Percentiles rank a stretch among this genome's conserved stretches.
Conservation (phyloP, 768 basidiomycete genomes). For the Chalciporus piperatus region DNA sequence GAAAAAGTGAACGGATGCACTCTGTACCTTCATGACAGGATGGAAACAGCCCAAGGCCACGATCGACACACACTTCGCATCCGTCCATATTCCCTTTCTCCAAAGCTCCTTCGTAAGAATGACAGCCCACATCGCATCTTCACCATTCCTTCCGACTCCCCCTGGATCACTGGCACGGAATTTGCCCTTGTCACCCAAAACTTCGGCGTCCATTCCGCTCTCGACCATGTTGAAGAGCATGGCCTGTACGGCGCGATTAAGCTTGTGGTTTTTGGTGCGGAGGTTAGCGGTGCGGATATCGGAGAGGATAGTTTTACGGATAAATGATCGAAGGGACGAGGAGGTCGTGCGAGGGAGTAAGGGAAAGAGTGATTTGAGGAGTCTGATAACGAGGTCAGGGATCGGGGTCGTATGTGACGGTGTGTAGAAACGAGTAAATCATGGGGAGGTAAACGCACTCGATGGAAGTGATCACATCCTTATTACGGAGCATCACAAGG, state of each 20-base stretch:
- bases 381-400: slow-evolving; percentile 42
- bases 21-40: slow-evolving; percentile 91
- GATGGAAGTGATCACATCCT: slow-evolving; percentile 87
- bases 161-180: slow-evolving; percentile 40
- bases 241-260: slow-evolving; percentile 93
- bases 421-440: no score
- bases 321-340: slow-evolving; percentile 74
- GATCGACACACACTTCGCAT: slow-evolving; percentile 90
- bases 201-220: slow-evolving; percentile 80
- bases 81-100: slow-evolving; percentile 91
- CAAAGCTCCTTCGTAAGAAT: slow-evolving; percentile 91
- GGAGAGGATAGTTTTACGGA: slow-evolving; percentile 89
- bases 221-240: slow-evolving; percentile 97
- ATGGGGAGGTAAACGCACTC: slow-evolving; percentile 54
- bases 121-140: slow-evolving; percentile 98
- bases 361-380: slow-evolving; percentile 90
- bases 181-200: slow-evolving; percentile 82
- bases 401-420: background rate
- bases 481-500: slow-evolving; percentile 89
- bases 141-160: slow-evolving; percentile 48
- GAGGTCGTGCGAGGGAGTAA: slow-evolving; percentile 93
- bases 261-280: slow-evolving; percentile 87
- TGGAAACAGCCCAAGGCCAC: slow-evolving; percentile 91
- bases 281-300: slow-evolving; percentile 91
- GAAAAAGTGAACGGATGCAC: slow-evolving; percentile 93